phyloP scores from a whole-genome alignment of 2,329 filamentous ascomycete species.

The Neonectria coccinea region DNA sequence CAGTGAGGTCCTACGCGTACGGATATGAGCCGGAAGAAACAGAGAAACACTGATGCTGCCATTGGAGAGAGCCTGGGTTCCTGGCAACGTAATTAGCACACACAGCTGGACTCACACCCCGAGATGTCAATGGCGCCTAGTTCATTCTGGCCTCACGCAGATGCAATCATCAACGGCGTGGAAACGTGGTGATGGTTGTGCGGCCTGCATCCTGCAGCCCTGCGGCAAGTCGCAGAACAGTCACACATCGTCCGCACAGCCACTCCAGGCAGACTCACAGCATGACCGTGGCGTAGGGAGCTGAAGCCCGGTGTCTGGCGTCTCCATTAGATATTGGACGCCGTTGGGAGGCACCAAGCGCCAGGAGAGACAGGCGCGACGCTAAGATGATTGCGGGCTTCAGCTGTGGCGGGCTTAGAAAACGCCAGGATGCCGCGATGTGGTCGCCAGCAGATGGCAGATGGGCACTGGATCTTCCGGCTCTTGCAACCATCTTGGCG shows the following conservation, averaged over 20 bases:
- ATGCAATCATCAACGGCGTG: slow-evolving; percentile 2
- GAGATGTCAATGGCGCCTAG: background rate
- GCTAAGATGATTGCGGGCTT: slow-evolving; percentile 11
- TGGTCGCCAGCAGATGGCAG: slow-evolving; percentile 11
- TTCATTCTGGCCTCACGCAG: background rate
- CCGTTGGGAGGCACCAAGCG: slow-evolving; percentile 2
- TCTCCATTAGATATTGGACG: slow-evolving; percentile 18
- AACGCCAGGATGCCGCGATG: background rate
- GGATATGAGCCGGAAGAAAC: background rate
- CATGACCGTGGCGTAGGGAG: slow-evolving; percentile 15
- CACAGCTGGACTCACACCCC: background rate
- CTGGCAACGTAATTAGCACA: background rate
- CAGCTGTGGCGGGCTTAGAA: slow-evolving; percentile 20
- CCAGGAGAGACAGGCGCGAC: slow-evolving; percentile 3
- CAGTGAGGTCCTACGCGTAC: background rate
- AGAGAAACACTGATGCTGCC: background rate
- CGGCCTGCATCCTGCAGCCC: slow-evolving; percentile 6
- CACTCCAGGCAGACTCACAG: background rate
- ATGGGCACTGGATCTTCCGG: background rate
- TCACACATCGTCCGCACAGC: background rate
- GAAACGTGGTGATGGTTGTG: slow-evolving; percentile 1
- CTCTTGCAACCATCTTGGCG: slow-evolving; percentile 12
- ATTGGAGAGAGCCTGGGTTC: background rate
- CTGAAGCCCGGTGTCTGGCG: slow-evolving; percentile 20
- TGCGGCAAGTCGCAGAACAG: background rate